A percentile compares a stretch with the other conserved stretches of the same genome.
Evolutionary conservation across 441 rosid genomes (phyloP).

Genomic region (Jatropha multifida): DNA sequence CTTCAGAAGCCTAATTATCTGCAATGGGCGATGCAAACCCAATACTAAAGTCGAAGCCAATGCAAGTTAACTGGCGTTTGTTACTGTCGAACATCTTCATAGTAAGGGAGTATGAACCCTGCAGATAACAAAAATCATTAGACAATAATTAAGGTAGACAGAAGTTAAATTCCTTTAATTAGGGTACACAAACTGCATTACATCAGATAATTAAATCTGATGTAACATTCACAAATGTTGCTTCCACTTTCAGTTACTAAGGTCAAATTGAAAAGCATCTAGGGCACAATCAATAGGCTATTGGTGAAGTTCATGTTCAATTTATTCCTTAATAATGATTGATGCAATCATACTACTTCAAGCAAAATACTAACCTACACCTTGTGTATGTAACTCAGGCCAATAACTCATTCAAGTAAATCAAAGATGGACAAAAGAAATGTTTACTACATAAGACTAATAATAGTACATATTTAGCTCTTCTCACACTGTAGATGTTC

Average conservation of each 20-base stretch:
- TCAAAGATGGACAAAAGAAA: neutral
- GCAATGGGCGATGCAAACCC: conserved; percentile 57
- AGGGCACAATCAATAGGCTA: neutral
- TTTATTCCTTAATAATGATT: neutral
- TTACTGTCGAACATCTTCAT: conserved; percentile 74
- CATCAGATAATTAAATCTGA: neutral
- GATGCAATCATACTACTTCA: too few species aligned
- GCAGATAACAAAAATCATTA: conserved; percentile 25
- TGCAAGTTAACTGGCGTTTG: conserved; percentile 66
- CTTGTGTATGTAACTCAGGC: too few species aligned
- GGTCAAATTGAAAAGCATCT: neutral
- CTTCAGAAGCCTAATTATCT: conserved; percentile 40
- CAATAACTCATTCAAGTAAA: neutral
- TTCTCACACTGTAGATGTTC: neutral
- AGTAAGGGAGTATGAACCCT: conserved; percentile 79
- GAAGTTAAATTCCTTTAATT: neutral
- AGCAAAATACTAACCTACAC: neutral
- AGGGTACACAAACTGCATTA: neutral
- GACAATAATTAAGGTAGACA: neutral
- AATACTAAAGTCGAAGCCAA: conserved; percentile 59
- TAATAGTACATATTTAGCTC: neutral
- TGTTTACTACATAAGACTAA: too few species aligned
- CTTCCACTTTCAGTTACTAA: neutral
- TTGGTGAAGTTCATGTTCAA: neutral
- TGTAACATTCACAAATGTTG: neutral